Evolutionary conservation across 331 rosid genomes (phyloP).

Genomic region (Malus hybrid): DNA sequence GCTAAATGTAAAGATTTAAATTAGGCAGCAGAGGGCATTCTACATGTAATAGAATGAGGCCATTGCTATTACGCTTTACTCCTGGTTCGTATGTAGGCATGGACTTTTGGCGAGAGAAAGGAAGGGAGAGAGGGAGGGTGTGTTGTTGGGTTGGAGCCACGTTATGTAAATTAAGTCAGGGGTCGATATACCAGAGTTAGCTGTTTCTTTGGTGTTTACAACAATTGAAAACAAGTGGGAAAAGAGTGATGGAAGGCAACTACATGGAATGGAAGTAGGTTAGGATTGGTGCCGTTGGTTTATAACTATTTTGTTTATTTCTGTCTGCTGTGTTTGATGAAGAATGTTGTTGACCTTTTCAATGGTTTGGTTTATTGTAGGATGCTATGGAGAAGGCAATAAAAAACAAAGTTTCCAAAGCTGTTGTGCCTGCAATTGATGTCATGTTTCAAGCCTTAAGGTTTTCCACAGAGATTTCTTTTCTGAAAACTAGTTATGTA

Average conservation of each 20-base stretch:
- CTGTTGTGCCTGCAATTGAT: conserved; percentile 98
- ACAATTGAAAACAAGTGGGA: too few relatives aligned
- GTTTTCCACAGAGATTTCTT: conserved; percentile 32
- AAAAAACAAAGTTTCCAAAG: conserved; percentile 91
- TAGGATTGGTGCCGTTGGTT: neutral
- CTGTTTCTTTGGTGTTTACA: too few relatives aligned
- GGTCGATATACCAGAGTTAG: too few relatives aligned
- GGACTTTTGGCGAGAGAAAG: neutral
- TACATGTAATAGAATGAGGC: neutral
- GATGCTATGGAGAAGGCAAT: conserved; percentile 99
- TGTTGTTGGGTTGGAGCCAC: neutral
- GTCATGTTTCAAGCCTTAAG: conserved; percentile 99
- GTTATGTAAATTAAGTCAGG: neutral
- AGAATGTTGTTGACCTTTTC: conserved; percentile 6
- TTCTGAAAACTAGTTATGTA: conserved; percentile 8
- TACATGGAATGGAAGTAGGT: too few relatives aligned
- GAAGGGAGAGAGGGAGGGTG: neutral
- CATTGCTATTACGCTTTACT: neutral
- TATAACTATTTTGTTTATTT: neutral
- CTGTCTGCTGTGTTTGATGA: neutral
- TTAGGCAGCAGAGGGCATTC: neutral
- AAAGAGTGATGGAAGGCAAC: too few relatives aligned
- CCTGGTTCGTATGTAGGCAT: neutral
- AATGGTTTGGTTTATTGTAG: conserved; percentile 41
- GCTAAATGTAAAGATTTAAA: neutral